Evolutionary conservation across 176 grass and related monocot genomes (phyloP).

Genomic region (Cenchrus purpureus): DNA sequence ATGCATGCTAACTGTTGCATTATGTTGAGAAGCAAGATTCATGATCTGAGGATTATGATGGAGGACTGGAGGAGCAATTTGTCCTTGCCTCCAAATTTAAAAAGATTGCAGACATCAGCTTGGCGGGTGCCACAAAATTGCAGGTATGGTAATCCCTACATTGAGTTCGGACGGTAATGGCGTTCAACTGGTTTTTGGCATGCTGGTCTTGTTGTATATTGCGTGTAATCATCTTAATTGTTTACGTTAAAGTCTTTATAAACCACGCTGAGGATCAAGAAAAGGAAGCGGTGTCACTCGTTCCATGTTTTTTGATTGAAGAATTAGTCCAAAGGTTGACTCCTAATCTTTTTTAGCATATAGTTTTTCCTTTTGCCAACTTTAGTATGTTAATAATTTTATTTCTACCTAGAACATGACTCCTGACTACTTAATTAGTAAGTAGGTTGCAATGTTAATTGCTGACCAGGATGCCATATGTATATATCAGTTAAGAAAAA

Average conservation of each 20-base stretch:
- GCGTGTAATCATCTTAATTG: conserved; percentile 7
- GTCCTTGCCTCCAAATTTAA: conserved; percentile 69
- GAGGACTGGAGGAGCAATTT: conserved; percentile 73
- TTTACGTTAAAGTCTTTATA: conserved; percentile 47
- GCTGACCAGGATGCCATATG: neutral
- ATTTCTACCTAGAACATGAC: neutral
- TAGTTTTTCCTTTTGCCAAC: neutral
- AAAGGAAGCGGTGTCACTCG: conserved; percentile 9
- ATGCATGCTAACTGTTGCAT: conserved; percentile 89
- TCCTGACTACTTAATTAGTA: neutral
- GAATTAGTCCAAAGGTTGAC: neutral
- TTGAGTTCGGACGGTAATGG: neutral
- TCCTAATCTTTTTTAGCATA: conserved; percentile 10
- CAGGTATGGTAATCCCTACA: conserved; percentile 47
- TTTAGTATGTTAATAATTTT: neutral
- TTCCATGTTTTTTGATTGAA: conserved; percentile 23
- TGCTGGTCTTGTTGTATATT: neutral
- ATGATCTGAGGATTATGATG: conserved; percentile 74
- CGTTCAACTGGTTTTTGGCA: neutral
- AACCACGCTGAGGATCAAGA: conserved; percentile 19
- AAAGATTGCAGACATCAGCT: conserved; percentile 37
- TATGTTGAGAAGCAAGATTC: conserved; percentile 61
- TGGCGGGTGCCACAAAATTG: conserved; percentile 83
- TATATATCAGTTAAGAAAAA: neutral
- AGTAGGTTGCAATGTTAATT: neutral